These are phyloP conservation scores for Fraxinus quadrangulata DNA, from an alignment of 257 asterid genomes.

Conservation along the genomic window DNA sequence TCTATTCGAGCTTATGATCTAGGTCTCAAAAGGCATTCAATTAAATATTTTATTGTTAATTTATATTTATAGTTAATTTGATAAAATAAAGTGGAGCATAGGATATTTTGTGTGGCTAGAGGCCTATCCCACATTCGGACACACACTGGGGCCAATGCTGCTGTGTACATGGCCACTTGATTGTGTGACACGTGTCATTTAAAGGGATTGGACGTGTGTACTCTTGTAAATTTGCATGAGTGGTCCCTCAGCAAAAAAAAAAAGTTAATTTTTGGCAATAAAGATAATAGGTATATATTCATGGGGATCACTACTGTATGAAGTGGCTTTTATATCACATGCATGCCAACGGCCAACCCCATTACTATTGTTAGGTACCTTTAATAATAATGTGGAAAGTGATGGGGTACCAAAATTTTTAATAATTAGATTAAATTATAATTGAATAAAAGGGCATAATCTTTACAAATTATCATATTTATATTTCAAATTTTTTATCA, in stretches of 20 bases:
- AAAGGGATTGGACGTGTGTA: background rate
- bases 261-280: slow-evolving; percentile 16
- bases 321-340: slow-evolving; percentile 40
- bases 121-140: background rate
- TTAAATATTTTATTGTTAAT: background rate
- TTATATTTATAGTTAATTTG: background rate
- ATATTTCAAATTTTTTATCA: too few relatives aligned
- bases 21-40: too few relatives aligned
- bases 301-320: slow-evolving; percentile 37
- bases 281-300: slow-evolving; percentile 31
- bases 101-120: background rate
- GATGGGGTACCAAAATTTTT: background rate
- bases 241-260: slow-evolving; percentile 33
- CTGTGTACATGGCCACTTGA: slow-evolving; percentile 13
- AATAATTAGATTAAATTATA: too few relatives aligned
- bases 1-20: too few relatives aligned
- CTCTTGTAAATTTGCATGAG: slow-evolving; percentile 13
- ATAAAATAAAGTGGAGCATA: too few relatives aligned
- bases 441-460: too few relatives aligned
- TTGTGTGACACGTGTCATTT: slow-evolving; percentile 9
- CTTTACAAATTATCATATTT: too few relatives aligned
- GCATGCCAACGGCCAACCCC: slow-evolving; percentile 40
- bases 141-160: slow-evolving; percentile 24
- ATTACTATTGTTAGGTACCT: slow-evolving; percentile 41
- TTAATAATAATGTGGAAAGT: slow-evolving; percentile 35